A percentile compares a stretch with the other conserved stretches of the same genome.
Conservation (phyloP, 345 rosid species). For the Trapa bicornis region DNA sequence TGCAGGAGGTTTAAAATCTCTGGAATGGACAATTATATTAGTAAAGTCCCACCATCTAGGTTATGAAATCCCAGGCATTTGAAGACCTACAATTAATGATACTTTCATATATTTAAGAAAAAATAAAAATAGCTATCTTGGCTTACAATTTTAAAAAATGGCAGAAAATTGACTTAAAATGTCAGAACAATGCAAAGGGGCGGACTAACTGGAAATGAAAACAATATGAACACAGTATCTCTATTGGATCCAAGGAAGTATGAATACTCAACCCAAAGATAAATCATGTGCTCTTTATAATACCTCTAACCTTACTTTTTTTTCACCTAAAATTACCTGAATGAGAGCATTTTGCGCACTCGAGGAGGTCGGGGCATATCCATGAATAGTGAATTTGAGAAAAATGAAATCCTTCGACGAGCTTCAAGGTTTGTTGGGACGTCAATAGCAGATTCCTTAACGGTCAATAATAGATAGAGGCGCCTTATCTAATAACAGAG, state of each 20-base stretch:
- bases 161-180: not conserved
- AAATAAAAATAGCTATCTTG: not conserved
- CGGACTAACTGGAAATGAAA: not conserved
- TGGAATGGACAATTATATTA: not conserved
- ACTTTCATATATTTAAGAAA: not conserved
- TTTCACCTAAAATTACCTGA: conserved; percentile 37
- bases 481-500: conserved; percentile 57
- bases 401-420: conserved; percentile 84
- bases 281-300: not conserved
- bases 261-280: not conserved
- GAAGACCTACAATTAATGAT: not conserved
- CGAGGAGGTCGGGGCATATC: conserved; percentile 94
- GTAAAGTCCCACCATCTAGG: not conserved
- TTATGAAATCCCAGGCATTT: not conserved
- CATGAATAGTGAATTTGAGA: conserved; percentile 87
- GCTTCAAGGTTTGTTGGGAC: conserved; percentile 96
- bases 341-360: conserved; percentile 90
- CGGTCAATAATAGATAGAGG: conserved; percentile 83
- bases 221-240: not conserved
- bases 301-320: too few relatives aligned
- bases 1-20: not conserved
- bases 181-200: not conserved
- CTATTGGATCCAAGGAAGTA: not conserved
- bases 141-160: not conserved
- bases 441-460: conserved; percentile 77